Base-by-base conservation (phyloP, 148 eudicot species). In the Persicaria maculosa region DNA sequence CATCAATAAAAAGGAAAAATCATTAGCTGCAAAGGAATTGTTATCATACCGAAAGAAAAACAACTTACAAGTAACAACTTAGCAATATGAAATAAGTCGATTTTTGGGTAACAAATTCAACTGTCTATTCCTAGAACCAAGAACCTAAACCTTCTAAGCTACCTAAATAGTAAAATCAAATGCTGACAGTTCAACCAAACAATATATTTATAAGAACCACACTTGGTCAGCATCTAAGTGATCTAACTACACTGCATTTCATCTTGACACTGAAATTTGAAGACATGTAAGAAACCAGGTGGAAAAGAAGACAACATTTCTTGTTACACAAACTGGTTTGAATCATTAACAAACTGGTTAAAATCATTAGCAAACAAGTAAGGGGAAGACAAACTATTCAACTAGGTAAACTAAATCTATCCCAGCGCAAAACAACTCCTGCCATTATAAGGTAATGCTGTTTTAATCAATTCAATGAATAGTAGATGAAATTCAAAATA, bases 1-100 rank as follows among this genome's bases (percentile, higher is more conserved):
- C 77, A 79, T 70, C 59, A 70, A 4, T 43, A 80, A 71, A 52
- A 58, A 58, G 52, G 46, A 72, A 6, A 74, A 1, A 67, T 14
- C 47, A 71, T 71, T 71, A 71, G 53, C 53, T 48, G 15, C 53
- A 71, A 45, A 10, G 36, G 12, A 31, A 31, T 40, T 46, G 14
- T 36, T 46, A 4, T 15, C 47, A 36, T n/a, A 9, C 40, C 20
- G 25, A 4, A 52, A 20, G 22, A 59, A 65, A 15, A 59, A 59
- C 15, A 59, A 5, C 14, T 10, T 22, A 59, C 22, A 9, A 59
- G 12, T 14, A 59, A 59, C 43, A 59, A 20, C 43, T 59, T 59
- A 20, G 15, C 43, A 20, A 59, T 59, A 59, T 59, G 67, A 59
- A 59, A 22, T n/a, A n/a, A 53, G 4, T 11, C 20, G n/a, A n/a